Base-by-base conservation (phyloP, 768 basidiomycete species). In the Suillus subluteus region DNA sequence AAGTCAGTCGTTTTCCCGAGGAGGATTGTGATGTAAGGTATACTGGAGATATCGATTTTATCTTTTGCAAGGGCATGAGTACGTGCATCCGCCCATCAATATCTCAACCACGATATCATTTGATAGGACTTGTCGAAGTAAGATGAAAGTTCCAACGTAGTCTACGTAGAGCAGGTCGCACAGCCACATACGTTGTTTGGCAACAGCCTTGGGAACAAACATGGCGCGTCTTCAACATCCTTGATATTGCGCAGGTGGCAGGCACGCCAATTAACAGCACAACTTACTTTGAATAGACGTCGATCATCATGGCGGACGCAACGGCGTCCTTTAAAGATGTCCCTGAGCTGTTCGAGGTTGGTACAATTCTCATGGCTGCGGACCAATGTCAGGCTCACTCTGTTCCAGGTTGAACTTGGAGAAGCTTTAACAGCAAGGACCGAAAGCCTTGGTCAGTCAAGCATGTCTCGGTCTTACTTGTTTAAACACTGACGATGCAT, bases 301-400 rank as follows among this genome's bases (percentile, higher is more conserved):
- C 66, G 58, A 66, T 67, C 50, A 73, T 66, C 59, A 87, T 87
- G 86, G 80, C 88, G 62, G 91, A 92, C 75, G 41, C 59, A 61
- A 43, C 41, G 7, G 87, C 90, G 73, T 83, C 89, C 64, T 94
- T 93, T 83, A 93, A 92, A 78, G 96, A 99, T 79, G 87, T 98
- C 62, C 96, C 97, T 52, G 98, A 99, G 79, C 87, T 99, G 74
- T 96, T 97, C 72, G 98, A 99, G 86, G 96, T 95, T 62, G 59
- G 59, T 16, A 43, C 43, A 62, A 86, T 30, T 1, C 8, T 55
- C 21, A 15, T 35, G 23, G 58, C 40, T 56, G 18, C 35, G 35
- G 54, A 44, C 12, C 62, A 38, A 12, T 30, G 30, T 30, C 18
- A 26, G 2, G 48, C 38, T 70, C 58, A 75, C 62, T 32, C 40